Percentiles rank a stretch among this genome's conserved stretches.
Evolutionary conservation across 2,329 filamentous ascomycete species (phyloP).

Genomic region (Sporothrix protearum): DNA sequence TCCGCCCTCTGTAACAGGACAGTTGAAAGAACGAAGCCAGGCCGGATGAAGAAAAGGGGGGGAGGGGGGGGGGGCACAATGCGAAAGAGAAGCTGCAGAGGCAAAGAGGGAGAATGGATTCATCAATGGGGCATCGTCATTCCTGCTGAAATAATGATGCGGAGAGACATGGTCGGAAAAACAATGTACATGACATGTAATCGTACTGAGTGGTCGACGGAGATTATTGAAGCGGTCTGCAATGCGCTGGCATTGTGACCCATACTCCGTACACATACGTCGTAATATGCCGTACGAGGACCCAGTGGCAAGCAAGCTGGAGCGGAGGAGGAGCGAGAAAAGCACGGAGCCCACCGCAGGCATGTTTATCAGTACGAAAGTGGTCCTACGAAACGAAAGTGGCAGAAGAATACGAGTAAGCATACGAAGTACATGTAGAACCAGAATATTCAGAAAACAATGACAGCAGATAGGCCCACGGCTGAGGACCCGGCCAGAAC

Average conservation of each 20-base stretch:
- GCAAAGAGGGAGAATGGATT: neutral
- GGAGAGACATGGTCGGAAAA: neutral
- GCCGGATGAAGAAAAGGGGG: neutral
- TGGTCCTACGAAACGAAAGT: neutral
- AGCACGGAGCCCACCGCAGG: neutral
- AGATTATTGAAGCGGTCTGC: neutral
- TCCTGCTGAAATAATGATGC: neutral
- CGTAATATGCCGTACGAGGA: neutral
- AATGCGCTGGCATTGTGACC: conserved; percentile 3
- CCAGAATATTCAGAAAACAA: neutral
- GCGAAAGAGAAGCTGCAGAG: neutral
- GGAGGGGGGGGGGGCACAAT: neutral
- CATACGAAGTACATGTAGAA: neutral
- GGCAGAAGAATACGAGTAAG: neutral
- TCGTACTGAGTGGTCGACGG: too few species aligned
- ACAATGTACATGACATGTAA: too few species aligned
- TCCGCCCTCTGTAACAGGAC: conserved; percentile 11
- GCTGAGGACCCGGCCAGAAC: conserved; percentile 1
- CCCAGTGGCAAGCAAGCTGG: neutral
- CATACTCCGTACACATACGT: neutral
- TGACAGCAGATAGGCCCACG: neutral
- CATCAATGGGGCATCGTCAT: conserved; percentile 1
- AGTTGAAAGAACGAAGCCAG: neutral
- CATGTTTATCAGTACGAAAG: neutral
- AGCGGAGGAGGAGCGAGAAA: neutral